Conservation (phyloP, 2,329 filamentous ascomycete species). For the Colletotrichum cordylinicola region DNA sequence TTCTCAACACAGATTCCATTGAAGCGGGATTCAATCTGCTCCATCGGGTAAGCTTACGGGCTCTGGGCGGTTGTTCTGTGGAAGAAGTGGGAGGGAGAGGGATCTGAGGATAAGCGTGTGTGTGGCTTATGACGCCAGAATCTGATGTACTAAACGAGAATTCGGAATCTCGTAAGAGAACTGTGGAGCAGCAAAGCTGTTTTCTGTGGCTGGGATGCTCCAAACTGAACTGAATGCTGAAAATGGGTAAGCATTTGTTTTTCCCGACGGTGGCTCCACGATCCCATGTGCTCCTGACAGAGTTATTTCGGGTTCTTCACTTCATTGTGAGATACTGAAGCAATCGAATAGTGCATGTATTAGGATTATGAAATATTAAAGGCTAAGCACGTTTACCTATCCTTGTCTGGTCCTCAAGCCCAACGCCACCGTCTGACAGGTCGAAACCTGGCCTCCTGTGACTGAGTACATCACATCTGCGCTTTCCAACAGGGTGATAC, state of each 20-base stretch:
- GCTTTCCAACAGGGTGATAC: slow-evolving; percentile 27
- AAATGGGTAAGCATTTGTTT: neutral
- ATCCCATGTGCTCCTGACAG: neutral
- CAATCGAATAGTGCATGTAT: neutral
- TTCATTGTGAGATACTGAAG: neutral
- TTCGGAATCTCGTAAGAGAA: neutral
- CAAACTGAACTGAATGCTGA: neutral
- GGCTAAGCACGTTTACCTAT: neutral
- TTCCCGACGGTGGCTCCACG: neutral
- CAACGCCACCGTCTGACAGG: neutral
- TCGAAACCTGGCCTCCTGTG: slow-evolving; percentile 30
- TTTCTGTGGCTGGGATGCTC: neutral
- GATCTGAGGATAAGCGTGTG: neutral
- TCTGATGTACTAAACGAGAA: neutral
- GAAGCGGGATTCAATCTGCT: neutral
- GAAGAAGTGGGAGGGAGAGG: neutral
- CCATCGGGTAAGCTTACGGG: neutral
- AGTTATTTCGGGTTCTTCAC: neutral
- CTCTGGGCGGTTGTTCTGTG: neutral
- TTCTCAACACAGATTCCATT: neutral
- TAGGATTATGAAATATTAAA: neutral
- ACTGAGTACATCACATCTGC: slow-evolving; percentile 28
- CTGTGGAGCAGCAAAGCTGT: fast-evolving
- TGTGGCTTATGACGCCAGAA: neutral
- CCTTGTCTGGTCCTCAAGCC: neutral